Evolutionary conservation across 2,329 filamentous ascomycete genomes (phyloP).

Genomic region (Monosporascus ibericus): DNA sequence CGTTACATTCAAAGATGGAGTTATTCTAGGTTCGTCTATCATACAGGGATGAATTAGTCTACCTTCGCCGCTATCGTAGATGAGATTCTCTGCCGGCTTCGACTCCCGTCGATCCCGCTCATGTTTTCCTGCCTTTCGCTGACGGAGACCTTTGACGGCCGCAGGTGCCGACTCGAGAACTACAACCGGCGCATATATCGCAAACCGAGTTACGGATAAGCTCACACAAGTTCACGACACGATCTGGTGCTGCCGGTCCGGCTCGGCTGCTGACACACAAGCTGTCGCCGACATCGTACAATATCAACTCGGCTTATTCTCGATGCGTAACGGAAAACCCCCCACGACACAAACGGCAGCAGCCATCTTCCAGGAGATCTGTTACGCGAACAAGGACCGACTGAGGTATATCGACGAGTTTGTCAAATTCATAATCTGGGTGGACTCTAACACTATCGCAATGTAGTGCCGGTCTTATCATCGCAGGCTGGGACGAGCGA

Average conservation of each 20-base stretch:
- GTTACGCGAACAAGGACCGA: conserved; percentile 94
- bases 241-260: conserved; percentile 98
- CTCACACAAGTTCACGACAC: conserved; percentile 97
- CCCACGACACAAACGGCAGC: conserved; percentile 94
- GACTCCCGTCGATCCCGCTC: too few species aligned
- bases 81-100: not conserved
- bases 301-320: conserved; percentile 91
- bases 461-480: conserved; percentile 85
- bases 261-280: conserved; percentile 95
- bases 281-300: conserved; percentile 97
- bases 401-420: conserved; percentile 56
- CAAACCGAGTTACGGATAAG: conserved; percentile 98
- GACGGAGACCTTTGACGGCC: too few species aligned
- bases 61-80: too few species aligned
- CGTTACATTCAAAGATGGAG: conserved; percentile 96
- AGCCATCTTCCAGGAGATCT: conserved; percentile 94
- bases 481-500: conserved; percentile 93
- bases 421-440: not conserved
- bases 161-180: conserved; percentile 90
- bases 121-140: too few species aligned
- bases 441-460: conserved; percentile 2
- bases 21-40: conserved; percentile 67
- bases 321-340: conserved; percentile 79
- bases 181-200: conserved; percentile 96
- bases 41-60: not conserved